Base-by-base conservation (phyloP, 257 asterid species). In the Verbascum thapsus region DNA sequence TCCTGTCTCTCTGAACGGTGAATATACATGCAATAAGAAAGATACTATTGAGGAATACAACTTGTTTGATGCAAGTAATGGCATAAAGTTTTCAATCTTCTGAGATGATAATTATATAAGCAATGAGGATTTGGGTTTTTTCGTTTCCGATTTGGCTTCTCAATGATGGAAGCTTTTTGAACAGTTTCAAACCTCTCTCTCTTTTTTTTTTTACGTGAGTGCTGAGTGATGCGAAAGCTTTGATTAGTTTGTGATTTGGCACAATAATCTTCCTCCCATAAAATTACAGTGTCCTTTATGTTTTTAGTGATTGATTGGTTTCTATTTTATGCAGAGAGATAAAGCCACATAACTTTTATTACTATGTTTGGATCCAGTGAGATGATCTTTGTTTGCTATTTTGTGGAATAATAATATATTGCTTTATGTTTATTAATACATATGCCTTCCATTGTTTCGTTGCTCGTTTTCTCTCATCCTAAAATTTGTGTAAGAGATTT, bases 1-100 rank as follows among this genome's bases (percentile, higher is more conserved):
- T 76, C 83, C 80, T 53, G 58, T 52, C 49, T 51, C 80, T 58
- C 38, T 73, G 74, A 71, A 76, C 58, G 80, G 63, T 6, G 82
- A 69, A 69, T 66, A 50, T 38, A 67, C 68, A 39, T 70, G 84
- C 85, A 66, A 75, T 52, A 74, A 79, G 77, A 85, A 82, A 69
- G 86, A 77, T 53, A 67, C 83, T n/a, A 10, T 84, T 5, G 94
- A 85, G 81, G 96, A 94, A 78, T 87, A 90, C 72, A 94, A 90
- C 78, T 76, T 88, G 81, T 94, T 94, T 81, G 95, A 94, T 16
- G 80, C 89, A 44, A 83, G 84, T 58, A 87, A 90, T 51, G 96
- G 91, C 62, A 85, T 94, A 20, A 71, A 80, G 72, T 90, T 94
- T 84, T 81, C 96, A 0, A 71, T 94, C 78, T 83, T 81, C 83